These are phyloP conservation scores for Clarireedia hainanense DNA, from an alignment of 2,329 filamentous ascomycete genomes.

Conservation along the genomic window DNA sequence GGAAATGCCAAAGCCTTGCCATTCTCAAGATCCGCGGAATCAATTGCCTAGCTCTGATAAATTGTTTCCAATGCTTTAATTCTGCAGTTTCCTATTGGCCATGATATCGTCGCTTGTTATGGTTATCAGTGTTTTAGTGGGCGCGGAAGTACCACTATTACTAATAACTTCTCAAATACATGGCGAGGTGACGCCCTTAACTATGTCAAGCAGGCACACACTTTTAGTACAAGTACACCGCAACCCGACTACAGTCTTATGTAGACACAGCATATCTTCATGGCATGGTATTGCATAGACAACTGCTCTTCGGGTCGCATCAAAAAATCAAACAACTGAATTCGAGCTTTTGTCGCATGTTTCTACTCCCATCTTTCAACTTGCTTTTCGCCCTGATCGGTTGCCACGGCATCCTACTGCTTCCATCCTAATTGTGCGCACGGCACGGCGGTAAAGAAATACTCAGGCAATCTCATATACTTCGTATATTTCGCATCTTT, in stretches of 20 bases:
- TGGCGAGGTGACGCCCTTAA: constrained; percentile 10
- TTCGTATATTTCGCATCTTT: not conserved
- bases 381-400: not conserved
- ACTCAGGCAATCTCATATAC: not conserved
- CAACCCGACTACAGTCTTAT: not conserved
- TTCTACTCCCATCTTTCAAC: not conserved
- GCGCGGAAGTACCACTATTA: not conserved
- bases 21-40: not conserved
- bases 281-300: not conserved
- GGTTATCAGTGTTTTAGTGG: not conserved
- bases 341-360: not conserved
- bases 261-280: not conserved
- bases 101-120: not conserved
- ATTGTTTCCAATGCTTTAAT: not conserved
- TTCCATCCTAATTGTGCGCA: not conserved
- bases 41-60: not conserved
- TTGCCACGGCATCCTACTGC: not conserved
- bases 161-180: not conserved
- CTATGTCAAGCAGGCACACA: constrained; percentile 3
- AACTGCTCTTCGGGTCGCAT: not conserved
- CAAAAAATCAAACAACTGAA: not conserved
- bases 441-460: not conserved
- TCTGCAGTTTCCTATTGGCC: not conserved
- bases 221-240: constrained; percentile 7
- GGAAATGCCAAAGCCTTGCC: not conserved